These are phyloP conservation scores for Plasmodium blacklocki DNA, from an alignment of 169 alveolate species.

Conservation along the genomic window DNA sequence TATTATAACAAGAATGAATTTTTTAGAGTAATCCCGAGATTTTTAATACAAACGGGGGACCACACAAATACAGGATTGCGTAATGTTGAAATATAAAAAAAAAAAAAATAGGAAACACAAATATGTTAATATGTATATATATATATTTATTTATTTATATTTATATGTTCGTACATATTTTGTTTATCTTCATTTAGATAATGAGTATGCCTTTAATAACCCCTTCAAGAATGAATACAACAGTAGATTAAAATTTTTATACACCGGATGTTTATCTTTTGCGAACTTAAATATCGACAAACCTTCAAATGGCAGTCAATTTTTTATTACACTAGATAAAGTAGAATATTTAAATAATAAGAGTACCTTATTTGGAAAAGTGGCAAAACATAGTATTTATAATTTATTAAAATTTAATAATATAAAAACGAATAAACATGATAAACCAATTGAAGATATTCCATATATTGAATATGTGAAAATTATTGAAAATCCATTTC, in stretches of 20 bases:
- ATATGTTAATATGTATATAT: too few relatives aligned
- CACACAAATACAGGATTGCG: constrained; percentile 88
- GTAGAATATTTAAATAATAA: constrained; percentile 91
- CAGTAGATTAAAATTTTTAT: constrained; percentile 89
- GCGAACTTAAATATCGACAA: constrained; percentile 58
- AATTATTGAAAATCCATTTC: constrained; percentile 84
- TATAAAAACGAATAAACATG: constrained; percentile 82
- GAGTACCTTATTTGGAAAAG: constrained; percentile 95
- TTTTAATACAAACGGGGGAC: constrained; percentile 94
- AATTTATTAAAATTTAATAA: constrained; percentile 78
- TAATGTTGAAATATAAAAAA: constrained; percentile 15
- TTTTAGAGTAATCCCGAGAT: constrained; percentile 92
- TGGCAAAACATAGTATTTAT: constrained; percentile 85
- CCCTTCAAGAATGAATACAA: constrained; percentile 96
- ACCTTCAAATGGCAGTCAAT: constrained; percentile 87
- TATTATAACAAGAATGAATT: constrained; percentile 92
- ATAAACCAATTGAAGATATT: constrained; percentile 76
- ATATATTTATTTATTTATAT: neutral
- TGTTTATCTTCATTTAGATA: constrained; percentile 84
- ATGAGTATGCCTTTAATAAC: constrained; percentile 93
- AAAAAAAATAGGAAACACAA: neutral
- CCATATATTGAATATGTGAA: constrained; percentile 44
- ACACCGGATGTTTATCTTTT: constrained; percentile 78
- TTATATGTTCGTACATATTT: neutral
- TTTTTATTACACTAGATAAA: constrained; percentile 93